A percentile compares a stretch with the other conserved stretches of the same genome.
Evolutionary conservation across 2,329 filamentous ascomycete species (phyloP).

Genomic region (Alternaria alternata): DNA sequence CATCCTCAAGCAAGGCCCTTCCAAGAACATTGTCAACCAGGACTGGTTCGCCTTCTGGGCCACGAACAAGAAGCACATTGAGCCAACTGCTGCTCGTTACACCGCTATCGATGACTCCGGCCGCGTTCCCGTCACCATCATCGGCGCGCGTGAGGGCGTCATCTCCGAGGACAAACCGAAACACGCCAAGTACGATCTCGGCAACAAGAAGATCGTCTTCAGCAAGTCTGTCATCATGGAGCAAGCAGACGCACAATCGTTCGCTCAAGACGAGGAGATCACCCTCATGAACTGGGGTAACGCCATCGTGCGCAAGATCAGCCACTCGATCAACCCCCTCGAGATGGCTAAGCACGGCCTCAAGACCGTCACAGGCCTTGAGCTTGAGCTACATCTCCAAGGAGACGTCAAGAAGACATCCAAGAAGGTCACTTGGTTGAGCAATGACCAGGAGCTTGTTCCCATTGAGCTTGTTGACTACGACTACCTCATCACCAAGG

Average conservation of each 20-base stretch:
- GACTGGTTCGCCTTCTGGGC: constrained; percentile 75
- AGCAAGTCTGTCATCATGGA: constrained; percentile 80
- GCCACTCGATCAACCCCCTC: constrained; percentile 60
- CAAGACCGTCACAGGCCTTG: constrained; percentile 70
- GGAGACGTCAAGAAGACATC: constrained; percentile 95
- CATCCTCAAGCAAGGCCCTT: constrained; percentile 84
- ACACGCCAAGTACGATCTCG: constrained; percentile 89
- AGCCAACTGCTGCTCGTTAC: constrained; percentile 58
- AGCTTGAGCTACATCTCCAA: constrained; percentile 86
- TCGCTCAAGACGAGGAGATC: constrained; percentile 87
- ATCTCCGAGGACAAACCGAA: constrained; percentile 80
- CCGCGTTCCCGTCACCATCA: constrained; percentile 74
- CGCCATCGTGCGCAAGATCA: constrained; percentile 75
- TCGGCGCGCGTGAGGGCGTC: constrained; percentile 63
- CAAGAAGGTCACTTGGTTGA: constrained; percentile 97
- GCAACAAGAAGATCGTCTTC: constrained; percentile 84
- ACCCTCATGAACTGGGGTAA: constrained; percentile 98
- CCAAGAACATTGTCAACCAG: constrained; percentile 83
- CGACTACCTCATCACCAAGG: constrained; percentile 94
- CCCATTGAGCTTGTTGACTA: constrained; percentile 91
- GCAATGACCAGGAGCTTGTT: constrained; percentile 77
- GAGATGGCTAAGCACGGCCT: constrained; percentile 52
- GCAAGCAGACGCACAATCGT: constrained; percentile 83
- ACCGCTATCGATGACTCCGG: constrained; percentile 71
- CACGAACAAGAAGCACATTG: constrained; percentile 63